Percentiles rank a stretch among this genome's conserved stretches.
Evolutionary conservation across 345 rosid species (phyloP).

Genomic region (Eucalyptus decipiens): DNA sequence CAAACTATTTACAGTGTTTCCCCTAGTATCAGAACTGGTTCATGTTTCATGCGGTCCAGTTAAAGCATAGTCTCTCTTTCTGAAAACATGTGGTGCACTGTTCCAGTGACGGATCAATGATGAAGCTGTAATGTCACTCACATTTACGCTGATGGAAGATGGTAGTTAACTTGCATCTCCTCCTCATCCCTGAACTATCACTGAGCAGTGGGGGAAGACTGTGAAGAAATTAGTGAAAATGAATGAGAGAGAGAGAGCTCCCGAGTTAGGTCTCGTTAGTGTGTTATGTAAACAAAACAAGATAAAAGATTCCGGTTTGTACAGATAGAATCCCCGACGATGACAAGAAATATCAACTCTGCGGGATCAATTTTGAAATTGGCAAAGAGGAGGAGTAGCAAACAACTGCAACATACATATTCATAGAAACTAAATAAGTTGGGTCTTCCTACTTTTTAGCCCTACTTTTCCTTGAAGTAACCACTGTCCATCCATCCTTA

Average conservation of each 20-base stretch:
- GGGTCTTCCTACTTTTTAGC: conserved; percentile 32
- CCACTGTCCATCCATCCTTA: conserved; percentile 73
- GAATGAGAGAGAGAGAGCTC: neutral
- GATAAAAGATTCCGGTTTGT: neutral
- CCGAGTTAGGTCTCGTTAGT: neutral
- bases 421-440: neutral
- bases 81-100: neutral
- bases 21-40: neutral
- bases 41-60: neutral
- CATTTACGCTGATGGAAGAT: neutral
- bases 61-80: neutral
- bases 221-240: neutral
- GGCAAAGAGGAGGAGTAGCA: neutral
- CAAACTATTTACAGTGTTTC: neutral
- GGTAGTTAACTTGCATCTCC: neutral
- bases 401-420: neutral
- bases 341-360: neutral
- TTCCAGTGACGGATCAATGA: neutral
- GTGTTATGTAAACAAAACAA: neutral
- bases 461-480: conserved; percentile 37
- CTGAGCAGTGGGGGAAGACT: neutral
- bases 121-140: neutral
- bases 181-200: neutral
- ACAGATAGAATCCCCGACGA: neutral
- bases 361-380: neutral